A percentile compares a stretch with the other conserved stretches of the same genome.
These are phyloP conservation scores for Lecanicillium sp. DNA, from an alignment of 2,329 filamentous ascomycete genomes.

Conservation along the genomic window DNA sequence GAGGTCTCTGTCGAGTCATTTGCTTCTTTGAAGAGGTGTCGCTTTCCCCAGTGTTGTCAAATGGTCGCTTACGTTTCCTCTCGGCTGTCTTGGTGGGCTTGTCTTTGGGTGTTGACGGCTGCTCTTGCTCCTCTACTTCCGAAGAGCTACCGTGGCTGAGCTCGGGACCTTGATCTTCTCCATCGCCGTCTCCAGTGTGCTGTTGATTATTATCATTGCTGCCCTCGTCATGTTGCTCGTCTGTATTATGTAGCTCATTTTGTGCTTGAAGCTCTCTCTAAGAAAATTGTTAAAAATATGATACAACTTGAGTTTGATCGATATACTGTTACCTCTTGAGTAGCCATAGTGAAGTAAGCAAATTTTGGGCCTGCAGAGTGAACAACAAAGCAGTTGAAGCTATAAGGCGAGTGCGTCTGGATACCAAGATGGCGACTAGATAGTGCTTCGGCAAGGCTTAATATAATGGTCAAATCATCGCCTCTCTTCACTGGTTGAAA, in stretches of 20 bases:
- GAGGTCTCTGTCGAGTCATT: constrained; percentile 19
- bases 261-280: not conserved
- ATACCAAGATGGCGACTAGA: no score
- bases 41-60: constrained; percentile 6
- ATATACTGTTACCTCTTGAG: not conserved
- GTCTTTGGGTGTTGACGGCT: constrained; percentile 5
- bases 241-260: constrained; percentile 1
- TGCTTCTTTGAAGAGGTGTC: constrained; percentile 13
- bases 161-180: constrained; percentile 9
- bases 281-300: no score
- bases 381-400: no score
- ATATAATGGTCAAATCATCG: no score
- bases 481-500: no score
- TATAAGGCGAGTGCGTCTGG: no score
- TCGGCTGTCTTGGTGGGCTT: constrained; percentile 2
- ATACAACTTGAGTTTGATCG: no score
- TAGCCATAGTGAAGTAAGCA: not conserved
- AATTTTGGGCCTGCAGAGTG: no score
- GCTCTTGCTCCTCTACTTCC: constrained; percentile 12
- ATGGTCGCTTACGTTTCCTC: constrained; percentile 7
- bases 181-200: not conserved
- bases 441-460: no score
- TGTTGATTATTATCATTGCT: no score
- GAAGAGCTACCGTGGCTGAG: constrained; percentile 6
- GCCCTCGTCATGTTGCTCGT: constrained; percentile 8